Percentiles rank a stretch among this genome's conserved stretches.
Evolutionary conservation across 495 filamentous ascomycete genomes (phyloP).

Genomic region (Penicillium mononematosum): DNA sequence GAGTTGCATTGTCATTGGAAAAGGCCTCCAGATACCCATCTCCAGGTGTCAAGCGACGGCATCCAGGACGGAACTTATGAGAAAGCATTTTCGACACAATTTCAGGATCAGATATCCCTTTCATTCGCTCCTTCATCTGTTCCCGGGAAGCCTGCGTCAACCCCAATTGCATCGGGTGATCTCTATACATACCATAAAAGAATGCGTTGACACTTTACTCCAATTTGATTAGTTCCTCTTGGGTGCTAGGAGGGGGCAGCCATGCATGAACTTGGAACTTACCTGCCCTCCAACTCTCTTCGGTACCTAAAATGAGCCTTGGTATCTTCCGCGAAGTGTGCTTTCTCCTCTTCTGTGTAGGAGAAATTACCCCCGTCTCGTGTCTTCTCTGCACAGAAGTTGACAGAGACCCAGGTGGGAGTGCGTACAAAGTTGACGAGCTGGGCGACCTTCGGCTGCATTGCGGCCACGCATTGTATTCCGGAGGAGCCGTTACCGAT

Average conservation of each 20-base stretch:
- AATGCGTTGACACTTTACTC: slow-evolving; percentile 9
- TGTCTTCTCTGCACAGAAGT: slow-evolving; percentile 7
- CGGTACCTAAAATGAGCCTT: slow-evolving; percentile 13
- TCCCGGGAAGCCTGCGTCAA: background rate
- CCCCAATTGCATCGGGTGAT: slow-evolving; percentile 5
- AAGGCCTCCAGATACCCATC: slow-evolving; percentile 41
- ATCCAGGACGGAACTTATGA: slow-evolving; percentile 35
- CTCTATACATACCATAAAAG: slow-evolving; percentile 1
- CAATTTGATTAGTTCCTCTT: background rate
- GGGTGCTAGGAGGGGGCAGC: background rate
- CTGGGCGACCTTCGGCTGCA: slow-evolving; percentile 41
- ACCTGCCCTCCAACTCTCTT: slow-evolving; percentile 17
- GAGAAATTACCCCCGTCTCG: slow-evolving; percentile 35
- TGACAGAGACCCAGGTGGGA: slow-evolving; percentile 20
- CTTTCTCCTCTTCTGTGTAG: slow-evolving; percentile 39
- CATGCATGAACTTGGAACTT: background rate
- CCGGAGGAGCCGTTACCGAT: slow-evolving; percentile 50
- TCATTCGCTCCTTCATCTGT: slow-evolving; percentile 38
- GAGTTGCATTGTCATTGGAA: slow-evolving; percentile 43
- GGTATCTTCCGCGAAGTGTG: slow-evolving; percentile 13
- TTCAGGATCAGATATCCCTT: slow-evolving; percentile 14
- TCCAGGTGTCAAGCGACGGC: slow-evolving; percentile 43
- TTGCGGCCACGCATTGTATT: slow-evolving; percentile 55
- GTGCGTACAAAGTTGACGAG: slow-evolving; percentile 33
- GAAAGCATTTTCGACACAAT: slow-evolving; percentile 43